Percentiles rank a stretch among this genome's conserved stretches.
phyloP scores from a whole-genome alignment of 805 yeast species.

The Torulaspora franciscae region DNA sequence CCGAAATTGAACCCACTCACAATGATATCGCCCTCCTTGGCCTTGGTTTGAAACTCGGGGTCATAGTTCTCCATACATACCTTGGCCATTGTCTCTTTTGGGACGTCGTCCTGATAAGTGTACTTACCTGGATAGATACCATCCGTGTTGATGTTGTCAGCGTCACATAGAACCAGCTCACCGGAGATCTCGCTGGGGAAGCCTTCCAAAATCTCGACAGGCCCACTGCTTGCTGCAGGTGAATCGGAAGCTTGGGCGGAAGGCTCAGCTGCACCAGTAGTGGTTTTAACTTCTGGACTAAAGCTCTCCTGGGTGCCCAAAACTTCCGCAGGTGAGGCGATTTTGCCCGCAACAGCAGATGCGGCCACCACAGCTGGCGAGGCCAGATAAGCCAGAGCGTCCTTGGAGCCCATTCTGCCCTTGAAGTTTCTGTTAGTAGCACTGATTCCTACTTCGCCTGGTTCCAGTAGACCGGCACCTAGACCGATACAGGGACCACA shows the following conservation, averaged over 20 bases:
- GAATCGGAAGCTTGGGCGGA: slow-evolving; percentile 32
- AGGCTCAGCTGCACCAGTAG: slow-evolving; percentile 26
- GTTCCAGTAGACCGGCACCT: slow-evolving; percentile 88
- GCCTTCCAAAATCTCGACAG: slow-evolving; percentile 78
- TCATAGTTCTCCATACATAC: slow-evolving; percentile 99
- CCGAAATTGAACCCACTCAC: slow-evolving; percentile 95
- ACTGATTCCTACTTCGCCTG: slow-evolving; percentile 96
- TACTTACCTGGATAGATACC: slow-evolving; percentile 99
- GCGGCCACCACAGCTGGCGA: slow-evolving; percentile 99
- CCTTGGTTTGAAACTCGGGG: slow-evolving; percentile 74
- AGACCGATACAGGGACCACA: slow-evolving; percentile 99
- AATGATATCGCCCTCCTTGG: slow-evolving; percentile 82
- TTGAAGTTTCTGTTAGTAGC: slow-evolving; percentile 98
- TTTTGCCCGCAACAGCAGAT: slow-evolving; percentile 90
- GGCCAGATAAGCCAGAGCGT: slow-evolving; percentile 91
- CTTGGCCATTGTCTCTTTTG: slow-evolving; percentile 94
- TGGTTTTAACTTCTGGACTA: slow-evolving; percentile 44
- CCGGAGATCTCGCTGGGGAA: slow-evolving; percentile 89
- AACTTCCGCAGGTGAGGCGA: slow-evolving; percentile 87
- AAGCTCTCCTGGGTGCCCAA: slow-evolving; percentile 52
- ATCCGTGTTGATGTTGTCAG: slow-evolving; percentile 95
- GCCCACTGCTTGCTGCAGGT: slow-evolving; percentile 36
- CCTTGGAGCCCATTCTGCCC: slow-evolving; percentile 98
- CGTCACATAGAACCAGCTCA: slow-evolving; percentile 91
- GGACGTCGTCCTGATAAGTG: slow-evolving; percentile 96